phyloP scores from a whole-genome alignment of 805 yeast genomes.

The Zygosaccharomyces kombuchaensis region DNA sequence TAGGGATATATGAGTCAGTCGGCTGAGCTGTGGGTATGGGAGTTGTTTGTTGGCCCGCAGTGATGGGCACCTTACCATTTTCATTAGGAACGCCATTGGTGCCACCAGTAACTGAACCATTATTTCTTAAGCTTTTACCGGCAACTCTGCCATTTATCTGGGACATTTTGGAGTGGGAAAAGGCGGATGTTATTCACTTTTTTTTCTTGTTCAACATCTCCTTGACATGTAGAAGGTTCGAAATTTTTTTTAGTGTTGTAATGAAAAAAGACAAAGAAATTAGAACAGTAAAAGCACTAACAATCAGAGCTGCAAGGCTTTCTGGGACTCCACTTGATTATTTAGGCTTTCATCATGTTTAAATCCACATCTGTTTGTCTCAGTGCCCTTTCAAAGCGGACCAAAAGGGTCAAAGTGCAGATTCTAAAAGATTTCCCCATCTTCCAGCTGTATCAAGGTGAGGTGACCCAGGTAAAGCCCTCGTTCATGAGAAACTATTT shows the following conservation, averaged over 20 bases:
- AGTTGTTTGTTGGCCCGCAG: constrained; percentile 23
- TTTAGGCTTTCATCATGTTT: constrained; percentile 16
- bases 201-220: background rate
- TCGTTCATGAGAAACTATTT: constrained; percentile 77
- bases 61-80: constrained; percentile 4
- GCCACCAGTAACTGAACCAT: constrained; percentile 4
- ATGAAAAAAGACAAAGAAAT: background rate
- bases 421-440: constrained; percentile 62
- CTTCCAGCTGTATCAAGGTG: constrained; percentile 60
- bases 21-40: constrained; percentile 39
- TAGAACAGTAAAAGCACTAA: background rate
- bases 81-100: constrained; percentile 5
- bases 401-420: constrained; percentile 63
- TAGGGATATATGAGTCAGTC: constrained; percentile 50
- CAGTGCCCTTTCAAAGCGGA: constrained; percentile 47
- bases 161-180: constrained; percentile 1
- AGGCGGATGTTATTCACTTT: background rate
- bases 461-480: constrained; percentile 69
- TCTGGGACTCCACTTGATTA: background rate
- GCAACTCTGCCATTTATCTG: constrained; percentile 1
- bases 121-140: constrained; percentile 7
- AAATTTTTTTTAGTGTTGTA: constrained; percentile 8
- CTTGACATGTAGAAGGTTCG: background rate
- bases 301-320: background rate
- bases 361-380: constrained; percentile 38